Conservation (phyloP, 257 asterid genomes). For the Solanum verrucosum region DNA sequence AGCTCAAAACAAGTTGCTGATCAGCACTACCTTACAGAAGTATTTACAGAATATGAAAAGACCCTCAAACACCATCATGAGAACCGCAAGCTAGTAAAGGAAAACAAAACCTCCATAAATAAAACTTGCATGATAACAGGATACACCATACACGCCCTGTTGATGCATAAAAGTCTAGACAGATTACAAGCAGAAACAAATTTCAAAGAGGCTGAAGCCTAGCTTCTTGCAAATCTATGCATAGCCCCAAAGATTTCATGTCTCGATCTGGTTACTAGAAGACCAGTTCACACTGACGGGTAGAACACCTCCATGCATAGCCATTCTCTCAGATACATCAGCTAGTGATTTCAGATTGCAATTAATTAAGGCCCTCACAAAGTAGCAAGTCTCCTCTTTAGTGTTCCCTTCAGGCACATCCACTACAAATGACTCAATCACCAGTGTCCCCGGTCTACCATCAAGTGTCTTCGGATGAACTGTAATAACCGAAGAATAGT, state of each 20-base stretch:
- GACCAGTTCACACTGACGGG: neutral
- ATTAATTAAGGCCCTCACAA: slow-evolving; percentile 66
- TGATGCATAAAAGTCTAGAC: neutral
- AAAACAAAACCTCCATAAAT: neutral
- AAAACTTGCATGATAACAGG: neutral
- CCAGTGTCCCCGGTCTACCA: slow-evolving; percentile 52
- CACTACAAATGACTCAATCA: slow-evolving; percentile 67
- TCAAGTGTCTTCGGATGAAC: slow-evolving; percentile 60
- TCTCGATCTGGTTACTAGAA: neutral
- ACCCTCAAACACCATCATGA: neutral
- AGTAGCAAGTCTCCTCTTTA: slow-evolving; percentile 72
- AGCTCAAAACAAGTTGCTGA: neutral
- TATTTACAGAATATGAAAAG: neutral
- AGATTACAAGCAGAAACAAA: neutral
- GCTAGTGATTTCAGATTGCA: slow-evolving; percentile 84
- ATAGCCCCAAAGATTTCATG: neutral
- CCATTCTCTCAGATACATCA: slow-evolving; percentile 73
- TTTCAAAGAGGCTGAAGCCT: neutral
- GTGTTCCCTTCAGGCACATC: slow-evolving; percentile 87
- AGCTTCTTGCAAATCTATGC: neutral
- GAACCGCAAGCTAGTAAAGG: neutral
- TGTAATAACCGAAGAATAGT: slow-evolving; percentile 64
- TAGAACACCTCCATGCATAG: slow-evolving; percentile 23
- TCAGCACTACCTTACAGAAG: neutral
- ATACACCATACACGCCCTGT: neutral